Evolutionary conservation across 2,329 filamentous ascomycete species (phyloP), one percentile per base, ranked within the genome.

Genomic region (Colletotrichum sp.): DNA sequence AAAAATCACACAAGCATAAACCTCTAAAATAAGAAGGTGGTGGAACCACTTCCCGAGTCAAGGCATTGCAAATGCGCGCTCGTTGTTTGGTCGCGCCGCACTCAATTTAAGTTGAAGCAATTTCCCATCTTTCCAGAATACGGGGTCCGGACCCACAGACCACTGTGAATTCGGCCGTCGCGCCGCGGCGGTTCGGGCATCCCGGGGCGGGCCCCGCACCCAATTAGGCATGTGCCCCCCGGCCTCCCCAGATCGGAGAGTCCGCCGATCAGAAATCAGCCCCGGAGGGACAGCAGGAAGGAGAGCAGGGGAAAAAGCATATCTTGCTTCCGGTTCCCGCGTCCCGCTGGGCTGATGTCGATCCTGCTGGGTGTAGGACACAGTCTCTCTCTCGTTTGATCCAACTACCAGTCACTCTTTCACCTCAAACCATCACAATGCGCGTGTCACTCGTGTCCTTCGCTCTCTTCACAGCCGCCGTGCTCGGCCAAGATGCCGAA

Each of bases 101-200:
- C 69, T 72, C 15, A 63, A 63, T 72, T 63, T 62, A 67, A 60
- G 34, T 44, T 67, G 55, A 57, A 57, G 63, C 15, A 72, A 75
- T 75, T 68, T 75, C 72, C 49, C 64, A 32, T 18, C 68, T 68
- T 75, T 70, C 49, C 64, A 55, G 28, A 59, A 57, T 72, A 72
- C 62, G 72, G 69, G 71, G 71, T 69, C 12, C 15, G 66, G 66
- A 49, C 32, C 67, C 71, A 34, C 32, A 16, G 9, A 49, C 55
- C 34, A n/a, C 52, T 32, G 15, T 10, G 13, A 34, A n/a, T 59
- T 55, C 59, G 44, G 55, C 59, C 60, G 30, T 44, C 66, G 36
- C 64, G 71, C 62, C 28, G 64, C 30, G 59, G 24, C 66, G 36
- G 49, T 24, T 65, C 71, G 67, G 66, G 49, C 32, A 64, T 32